Percentiles rank a stretch among this genome's conserved stretches.
These are phyloP conservation scores for Marasmius tenuissimus DNA, from an alignment of 1,284 basidiomycete species.

Conservation along the genomic window DNA sequence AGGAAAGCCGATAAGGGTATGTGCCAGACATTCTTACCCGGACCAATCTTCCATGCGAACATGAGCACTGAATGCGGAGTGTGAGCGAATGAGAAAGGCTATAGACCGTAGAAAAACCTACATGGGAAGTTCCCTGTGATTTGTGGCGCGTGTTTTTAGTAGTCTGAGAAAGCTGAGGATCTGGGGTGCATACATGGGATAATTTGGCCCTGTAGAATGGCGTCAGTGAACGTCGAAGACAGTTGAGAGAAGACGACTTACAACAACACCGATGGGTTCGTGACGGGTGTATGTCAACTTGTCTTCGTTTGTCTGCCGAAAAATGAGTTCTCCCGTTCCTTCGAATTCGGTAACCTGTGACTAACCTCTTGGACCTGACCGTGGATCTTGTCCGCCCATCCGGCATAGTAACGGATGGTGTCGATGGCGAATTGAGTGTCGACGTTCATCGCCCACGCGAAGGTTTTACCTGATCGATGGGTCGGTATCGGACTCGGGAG, in stretches of 20 bases:
- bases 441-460: conserved; percentile 45
- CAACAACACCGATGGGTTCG: conserved; percentile 85
- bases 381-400: conserved; percentile 65
- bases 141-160: background rate
- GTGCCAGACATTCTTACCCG: conserved; percentile 24
- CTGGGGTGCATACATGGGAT: conserved; percentile 42
- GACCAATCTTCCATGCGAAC: conserved; percentile 79
- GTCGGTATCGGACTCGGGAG: background rate
- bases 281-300: conserved; percentile 80
- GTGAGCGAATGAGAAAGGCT: background rate
- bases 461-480: conserved; percentile 46
- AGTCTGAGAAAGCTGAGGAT: background rate
- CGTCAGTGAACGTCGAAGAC: background rate
- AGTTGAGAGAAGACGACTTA: conserved; percentile 14
- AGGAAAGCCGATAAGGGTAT: background rate
- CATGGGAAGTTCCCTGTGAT: conserved; percentile 15
- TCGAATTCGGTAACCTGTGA: conserved; percentile 1
- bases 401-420: conserved; percentile 45
- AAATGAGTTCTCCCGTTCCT: conserved; percentile 75
- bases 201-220: conserved; percentile 51
- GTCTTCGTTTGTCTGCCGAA: conserved; percentile 46
- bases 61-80: conserved; percentile 34
- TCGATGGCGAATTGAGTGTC: conserved; percentile 53
- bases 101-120: conserved; percentile 17
- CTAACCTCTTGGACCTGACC: conserved; percentile 61